Percentiles rank a stretch among this genome's conserved stretches.
Evolutionary conservation across 306 rosid species (phyloP).

Genomic region (Fagus crenata): DNA sequence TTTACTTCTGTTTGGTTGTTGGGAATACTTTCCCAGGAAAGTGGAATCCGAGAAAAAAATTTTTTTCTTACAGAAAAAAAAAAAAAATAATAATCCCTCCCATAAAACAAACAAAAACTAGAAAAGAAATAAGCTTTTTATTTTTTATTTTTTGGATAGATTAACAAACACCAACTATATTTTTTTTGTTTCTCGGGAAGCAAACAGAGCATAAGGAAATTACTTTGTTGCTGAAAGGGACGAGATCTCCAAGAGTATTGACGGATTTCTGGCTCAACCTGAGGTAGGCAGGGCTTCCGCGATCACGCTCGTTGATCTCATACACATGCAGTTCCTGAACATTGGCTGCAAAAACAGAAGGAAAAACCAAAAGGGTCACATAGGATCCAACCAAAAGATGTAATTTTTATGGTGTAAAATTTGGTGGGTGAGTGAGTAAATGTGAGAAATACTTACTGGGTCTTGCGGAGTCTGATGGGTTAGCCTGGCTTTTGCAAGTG

Average conservation of each 20-base stretch:
- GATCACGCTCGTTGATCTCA: slow-evolving; percentile 72
- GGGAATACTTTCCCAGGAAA: too few relatives aligned
- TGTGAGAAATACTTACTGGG: neutral
- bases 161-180: too few relatives aligned
- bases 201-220: neutral
- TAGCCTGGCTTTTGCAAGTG: slow-evolving; percentile 48
- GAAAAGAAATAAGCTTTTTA: neutral
- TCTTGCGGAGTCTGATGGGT: slow-evolving; percentile 34
- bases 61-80: neutral
- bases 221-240: slow-evolving; percentile 72
- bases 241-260: slow-evolving; percentile 68
- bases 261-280: slow-evolving; percentile 59
- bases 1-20: too few relatives aligned
- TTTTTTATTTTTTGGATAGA: neutral
- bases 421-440: neutral
- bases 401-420: slow-evolving; percentile 1
- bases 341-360: slow-evolving; percentile 40
- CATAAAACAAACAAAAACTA: neutral
- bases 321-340: slow-evolving; percentile 64
- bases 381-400: slow-evolving; percentile 4
- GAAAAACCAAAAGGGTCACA: slow-evolving; percentile 30
- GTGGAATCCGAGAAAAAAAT: too few relatives aligned
- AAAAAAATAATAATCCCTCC: neutral
- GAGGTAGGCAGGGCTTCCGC: slow-evolving; percentile 69
- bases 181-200: too few relatives aligned